Conservation (phyloP, 1,284 basidiomycete genomes). For the Porodaedalea pini region DNA sequence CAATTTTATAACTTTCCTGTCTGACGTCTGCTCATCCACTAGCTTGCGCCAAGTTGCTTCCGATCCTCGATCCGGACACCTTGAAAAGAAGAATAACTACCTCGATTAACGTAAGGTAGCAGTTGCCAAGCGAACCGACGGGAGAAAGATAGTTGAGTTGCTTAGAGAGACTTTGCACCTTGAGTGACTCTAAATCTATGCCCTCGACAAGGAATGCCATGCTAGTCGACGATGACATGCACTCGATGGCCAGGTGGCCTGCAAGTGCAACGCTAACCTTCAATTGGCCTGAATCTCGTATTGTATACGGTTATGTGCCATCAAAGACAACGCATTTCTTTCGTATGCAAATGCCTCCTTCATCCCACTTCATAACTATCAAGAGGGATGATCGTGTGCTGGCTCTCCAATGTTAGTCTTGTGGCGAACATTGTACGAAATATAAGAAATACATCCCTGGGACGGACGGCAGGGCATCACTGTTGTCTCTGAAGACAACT, state of each 20-base stretch:
- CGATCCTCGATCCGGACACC: not conserved
- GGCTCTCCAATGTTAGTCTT: constrained; percentile 66
- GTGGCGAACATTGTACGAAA: constrained; percentile 36
- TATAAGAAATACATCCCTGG: constrained; percentile 23
- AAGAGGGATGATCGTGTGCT: constrained; percentile 62
- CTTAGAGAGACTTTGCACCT: constrained; percentile 44
- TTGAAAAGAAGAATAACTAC: constrained; percentile 26
- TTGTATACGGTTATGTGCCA: constrained; percentile 41
- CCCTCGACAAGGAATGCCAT: constrained; percentile 38
- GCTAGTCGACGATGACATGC: constrained; percentile 38
- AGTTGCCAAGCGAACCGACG: constrained; percentile 48
- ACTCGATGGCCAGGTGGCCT: constrained; percentile 40
- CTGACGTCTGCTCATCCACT: not conserved
- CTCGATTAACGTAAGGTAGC: constrained; percentile 55
- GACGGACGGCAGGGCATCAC: constrained; percentile 34
- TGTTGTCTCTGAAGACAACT: constrained; percentile 74
- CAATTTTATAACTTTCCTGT: not conserved
- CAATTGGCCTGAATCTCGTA: constrained; percentile 9
- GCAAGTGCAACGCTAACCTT: constrained; percentile 5
- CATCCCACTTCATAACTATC: constrained; percentile 49
- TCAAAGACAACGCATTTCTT: constrained; percentile 40
- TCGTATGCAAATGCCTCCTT: constrained; percentile 32
- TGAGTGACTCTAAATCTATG: constrained; percentile 53
- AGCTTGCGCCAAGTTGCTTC: not conserved
- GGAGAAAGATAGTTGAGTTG: constrained; percentile 52